phyloP scores from a whole-genome alignment of 2,329 filamentous ascomycete species.

The Diaporthe amygdali region DNA sequence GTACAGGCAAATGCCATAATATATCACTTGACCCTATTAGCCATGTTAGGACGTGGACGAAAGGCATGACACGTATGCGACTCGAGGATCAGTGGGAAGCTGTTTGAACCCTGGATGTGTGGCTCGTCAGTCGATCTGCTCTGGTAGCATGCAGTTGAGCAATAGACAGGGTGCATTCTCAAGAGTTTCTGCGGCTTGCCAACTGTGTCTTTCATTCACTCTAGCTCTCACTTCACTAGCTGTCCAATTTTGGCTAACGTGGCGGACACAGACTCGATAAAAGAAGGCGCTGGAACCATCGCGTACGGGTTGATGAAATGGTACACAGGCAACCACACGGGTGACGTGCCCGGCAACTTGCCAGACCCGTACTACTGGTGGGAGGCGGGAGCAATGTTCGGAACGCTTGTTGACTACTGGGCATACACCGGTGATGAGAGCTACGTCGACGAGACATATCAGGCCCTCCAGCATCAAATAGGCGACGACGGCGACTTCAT shows the following conservation, averaged over 20 bases:
- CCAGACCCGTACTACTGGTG: slow-evolving; percentile 67
- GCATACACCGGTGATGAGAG: slow-evolving; percentile 62
- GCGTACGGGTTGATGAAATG: slow-evolving; percentile 52
- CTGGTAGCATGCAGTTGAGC: neutral
- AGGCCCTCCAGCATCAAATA: slow-evolving; percentile 57
- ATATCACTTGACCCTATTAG: too few species aligned
- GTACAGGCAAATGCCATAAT: neutral
- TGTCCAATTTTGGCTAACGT: neutral
- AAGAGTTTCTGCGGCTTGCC: neutral
- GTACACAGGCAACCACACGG: slow-evolving; percentile 51
- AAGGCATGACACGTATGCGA: too few species aligned
- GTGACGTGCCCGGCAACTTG: slow-evolving; percentile 51
- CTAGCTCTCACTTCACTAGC: neutral
- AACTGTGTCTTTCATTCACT: neutral
- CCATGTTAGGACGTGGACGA: neutral
- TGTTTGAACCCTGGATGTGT: neutral
- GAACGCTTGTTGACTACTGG: slow-evolving; percentile 69
- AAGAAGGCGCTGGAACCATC: slow-evolving; percentile 42
- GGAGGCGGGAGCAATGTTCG: slow-evolving; percentile 68
- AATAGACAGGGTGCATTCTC: neutral
- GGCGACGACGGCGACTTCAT: slow-evolving; percentile 60
- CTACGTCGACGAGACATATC: slow-evolving; percentile 60
- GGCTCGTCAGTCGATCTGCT: neutral
- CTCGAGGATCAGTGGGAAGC: too few species aligned
- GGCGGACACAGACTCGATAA: slow-evolving; percentile 35